Conservation (phyloP, 306 rosid species). For the Vigna reflexopilosa region DNA sequence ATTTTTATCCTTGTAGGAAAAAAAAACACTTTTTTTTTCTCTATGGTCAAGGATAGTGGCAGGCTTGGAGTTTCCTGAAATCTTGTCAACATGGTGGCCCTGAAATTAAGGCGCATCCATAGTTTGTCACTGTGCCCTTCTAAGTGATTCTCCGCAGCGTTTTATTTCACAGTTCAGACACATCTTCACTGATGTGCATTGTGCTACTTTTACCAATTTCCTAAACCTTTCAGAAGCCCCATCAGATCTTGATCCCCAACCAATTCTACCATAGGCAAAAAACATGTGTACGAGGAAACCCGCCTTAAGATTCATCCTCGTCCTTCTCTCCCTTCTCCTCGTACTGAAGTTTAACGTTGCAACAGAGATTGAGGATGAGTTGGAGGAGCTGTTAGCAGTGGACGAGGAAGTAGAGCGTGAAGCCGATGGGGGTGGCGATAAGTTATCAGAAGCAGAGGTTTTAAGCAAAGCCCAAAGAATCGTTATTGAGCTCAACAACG, state of each 20-base stretch:
- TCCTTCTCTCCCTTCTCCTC: conserved; percentile 63
- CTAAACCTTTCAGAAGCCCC: conserved; percentile 24
- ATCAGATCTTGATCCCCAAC: conserved; percentile 55
- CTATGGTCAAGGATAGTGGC: conserved; percentile 34
- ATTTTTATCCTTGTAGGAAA: background rate
- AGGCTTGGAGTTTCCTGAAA: conserved; percentile 23
- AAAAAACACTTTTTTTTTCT: background rate
- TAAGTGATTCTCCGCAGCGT: background rate
- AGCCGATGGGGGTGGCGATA: conserved; percentile 47
- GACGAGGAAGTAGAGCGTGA: conserved; percentile 71
- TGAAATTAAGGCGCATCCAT: conserved; percentile 43
- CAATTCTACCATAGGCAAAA: conserved; percentile 14
- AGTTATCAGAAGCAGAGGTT: conserved; percentile 81
- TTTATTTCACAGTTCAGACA: conserved; percentile 24
- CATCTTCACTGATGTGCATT: background rate
- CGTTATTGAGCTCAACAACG: conserved; percentile 78
- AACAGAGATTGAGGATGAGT: conserved; percentile 57
- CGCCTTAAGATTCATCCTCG: conserved; percentile 57
- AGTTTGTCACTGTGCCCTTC: conserved; percentile 16
- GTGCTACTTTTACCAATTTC: conserved; percentile 25
- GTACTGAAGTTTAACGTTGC: conserved; percentile 41
- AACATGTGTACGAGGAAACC: conserved; percentile 58
- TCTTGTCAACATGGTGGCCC: conserved; percentile 42
- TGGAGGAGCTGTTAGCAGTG: conserved; percentile 77
- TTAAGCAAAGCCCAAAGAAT: conserved; percentile 88